phyloP scores from a whole-genome alignment of 1,284 basidiomycete species.

The Trametes pubescens region DNA sequence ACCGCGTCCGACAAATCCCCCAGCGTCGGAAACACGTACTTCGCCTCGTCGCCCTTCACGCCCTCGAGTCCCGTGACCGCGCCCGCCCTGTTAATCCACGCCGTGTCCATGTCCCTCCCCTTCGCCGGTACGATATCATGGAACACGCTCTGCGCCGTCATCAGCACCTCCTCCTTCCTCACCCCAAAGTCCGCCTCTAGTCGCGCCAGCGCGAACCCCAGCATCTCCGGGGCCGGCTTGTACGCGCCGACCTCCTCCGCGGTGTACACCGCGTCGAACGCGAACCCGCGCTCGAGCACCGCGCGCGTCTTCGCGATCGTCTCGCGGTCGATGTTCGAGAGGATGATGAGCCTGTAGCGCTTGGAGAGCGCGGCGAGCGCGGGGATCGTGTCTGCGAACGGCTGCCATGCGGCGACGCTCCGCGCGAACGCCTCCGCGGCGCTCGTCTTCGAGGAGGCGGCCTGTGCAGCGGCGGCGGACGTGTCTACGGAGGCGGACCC shows the following conservation, averaged over 20 bases:
- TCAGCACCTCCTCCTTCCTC: slow-evolving; percentile 56
- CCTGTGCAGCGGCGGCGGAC: slow-evolving; percentile 24
- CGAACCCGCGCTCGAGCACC: slow-evolving; percentile 60
- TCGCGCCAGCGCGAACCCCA: slow-evolving; percentile 57
- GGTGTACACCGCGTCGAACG: slow-evolving; percentile 70
- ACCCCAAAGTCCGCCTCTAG: slow-evolving; percentile 55
- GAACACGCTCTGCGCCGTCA: slow-evolving; percentile 64
- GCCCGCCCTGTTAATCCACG: slow-evolving; percentile 68
- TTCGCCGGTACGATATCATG: slow-evolving; percentile 34
- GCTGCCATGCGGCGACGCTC: slow-evolving; percentile 67
- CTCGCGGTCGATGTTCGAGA: slow-evolving; percentile 76
- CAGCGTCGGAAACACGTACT: slow-evolving; percentile 63
- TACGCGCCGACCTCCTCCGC: slow-evolving; percentile 74
- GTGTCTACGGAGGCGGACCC: slow-evolving; percentile 22
- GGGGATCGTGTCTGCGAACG: slow-evolving; percentile 70
- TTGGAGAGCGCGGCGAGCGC: slow-evolving; percentile 67
- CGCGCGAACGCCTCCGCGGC: slow-evolving; percentile 55
- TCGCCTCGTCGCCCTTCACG: slow-evolving; percentile 46
- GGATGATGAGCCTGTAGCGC: slow-evolving; percentile 71
- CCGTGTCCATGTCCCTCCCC: slow-evolving; percentile 34
- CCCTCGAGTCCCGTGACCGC: slow-evolving; percentile 52
- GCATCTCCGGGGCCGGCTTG: slow-evolving; percentile 71
- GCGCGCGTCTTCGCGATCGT: slow-evolving; percentile 69
- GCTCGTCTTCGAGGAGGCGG: slow-evolving; percentile 8
- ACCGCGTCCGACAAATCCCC: slow-evolving; percentile 64